A percentile compares a stretch with the other conserved stretches of the same genome.
Evolutionary conservation across 2,329 filamentous ascomycete species (phyloP).

Genomic region (Fusarium sacchari): DNA sequence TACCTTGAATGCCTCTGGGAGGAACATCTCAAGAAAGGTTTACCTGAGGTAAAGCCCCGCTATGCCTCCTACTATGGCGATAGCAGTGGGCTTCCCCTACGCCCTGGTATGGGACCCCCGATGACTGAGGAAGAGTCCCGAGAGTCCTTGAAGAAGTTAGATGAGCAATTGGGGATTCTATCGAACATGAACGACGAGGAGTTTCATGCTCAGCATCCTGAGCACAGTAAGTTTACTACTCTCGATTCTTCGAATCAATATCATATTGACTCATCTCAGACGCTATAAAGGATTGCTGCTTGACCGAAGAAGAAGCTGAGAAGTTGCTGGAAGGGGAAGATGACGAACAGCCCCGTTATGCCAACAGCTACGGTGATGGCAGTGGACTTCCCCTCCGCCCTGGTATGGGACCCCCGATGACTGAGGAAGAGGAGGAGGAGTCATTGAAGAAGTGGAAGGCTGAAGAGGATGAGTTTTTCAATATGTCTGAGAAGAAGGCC

Average conservation of each 20-base stretch:
- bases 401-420: not conserved
- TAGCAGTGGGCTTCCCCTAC: not conserved
- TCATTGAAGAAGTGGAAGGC: not conserved
- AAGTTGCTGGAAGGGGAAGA: not conserved
- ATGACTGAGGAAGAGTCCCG: not conserved
- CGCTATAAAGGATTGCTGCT: not conserved
- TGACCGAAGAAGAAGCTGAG: not conserved
- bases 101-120: not conserved
- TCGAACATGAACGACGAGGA: not conserved
- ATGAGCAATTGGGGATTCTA: not conserved
- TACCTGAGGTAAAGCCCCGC: not conserved
- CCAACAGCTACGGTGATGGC: not conserved
- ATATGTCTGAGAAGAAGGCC: not conserved
- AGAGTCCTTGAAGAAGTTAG: not conserved
- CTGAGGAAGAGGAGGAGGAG: not conserved
- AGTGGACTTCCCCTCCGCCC: not conserved
- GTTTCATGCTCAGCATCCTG: not conserved
- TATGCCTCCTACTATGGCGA: not conserved
- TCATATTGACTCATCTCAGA: too few species aligned
- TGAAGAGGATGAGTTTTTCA: accelerated
- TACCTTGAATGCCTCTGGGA: not conserved
- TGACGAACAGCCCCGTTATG: not conserved
- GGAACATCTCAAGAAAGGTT: too few species aligned
- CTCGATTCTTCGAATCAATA: too few species aligned
- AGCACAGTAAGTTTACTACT: too few species aligned